Conservation (phyloP, 192 early-diverging fungal genomes). For the Chytriomyces sp. region DNA sequence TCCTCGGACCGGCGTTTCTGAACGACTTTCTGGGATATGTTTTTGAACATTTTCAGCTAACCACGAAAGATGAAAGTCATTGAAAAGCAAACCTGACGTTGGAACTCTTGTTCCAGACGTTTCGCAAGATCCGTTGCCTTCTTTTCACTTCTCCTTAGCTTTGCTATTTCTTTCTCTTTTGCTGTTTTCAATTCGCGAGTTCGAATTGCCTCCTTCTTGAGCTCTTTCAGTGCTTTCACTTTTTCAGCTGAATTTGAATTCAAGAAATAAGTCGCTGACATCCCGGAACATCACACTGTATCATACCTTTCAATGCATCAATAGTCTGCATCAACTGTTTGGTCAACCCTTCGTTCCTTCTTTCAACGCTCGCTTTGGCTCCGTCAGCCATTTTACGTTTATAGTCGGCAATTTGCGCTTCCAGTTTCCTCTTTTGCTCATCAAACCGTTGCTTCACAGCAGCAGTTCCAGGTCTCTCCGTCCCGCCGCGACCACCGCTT, state of each 20-base stretch:
- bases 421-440: conserved; percentile 49
- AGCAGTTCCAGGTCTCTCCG: conserved; percentile 38
- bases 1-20: conserved; percentile 67
- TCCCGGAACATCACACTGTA: background rate
- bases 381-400: conserved; percentile 49
- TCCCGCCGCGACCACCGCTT: conserved; percentile 45
- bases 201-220: conserved; percentile 69
- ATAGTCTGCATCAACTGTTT: conserved; percentile 70
- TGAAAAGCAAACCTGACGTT: conserved; percentile 36
- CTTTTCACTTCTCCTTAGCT: conserved; percentile 44
- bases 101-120: conserved; percentile 47
- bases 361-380: conserved; percentile 19
- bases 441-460: conserved; percentile 48
- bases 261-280: background rate
- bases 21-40: conserved; percentile 47
- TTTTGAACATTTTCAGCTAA: too few species aligned
- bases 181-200: conserved; percentile 65
- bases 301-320: conserved; percentile 64
- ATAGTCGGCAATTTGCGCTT: conserved; percentile 50
- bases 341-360: conserved; percentile 61
- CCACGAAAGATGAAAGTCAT: too few species aligned
- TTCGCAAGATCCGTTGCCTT: conserved; percentile 48
- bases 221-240: conserved; percentile 72
- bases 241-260: conserved; percentile 63
- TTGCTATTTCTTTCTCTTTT: conserved; percentile 58